phyloP scores from a whole-genome alignment of 805 yeast species.

The Teunomyces panamensis region DNA sequence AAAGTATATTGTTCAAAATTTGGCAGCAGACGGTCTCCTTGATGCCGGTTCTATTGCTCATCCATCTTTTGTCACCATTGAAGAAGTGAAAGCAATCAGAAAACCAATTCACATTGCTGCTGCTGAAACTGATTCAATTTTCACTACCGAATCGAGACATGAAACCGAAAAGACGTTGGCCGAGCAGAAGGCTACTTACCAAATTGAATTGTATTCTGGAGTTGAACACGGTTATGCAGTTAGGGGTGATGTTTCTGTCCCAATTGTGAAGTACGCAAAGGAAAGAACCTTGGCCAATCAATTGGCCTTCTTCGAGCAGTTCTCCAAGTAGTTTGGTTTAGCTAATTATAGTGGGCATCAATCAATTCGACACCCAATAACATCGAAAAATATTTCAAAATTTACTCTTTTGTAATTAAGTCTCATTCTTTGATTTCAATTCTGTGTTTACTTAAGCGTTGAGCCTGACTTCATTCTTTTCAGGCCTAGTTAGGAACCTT shows the following conservation, averaged over 20 bases:
- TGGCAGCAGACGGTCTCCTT: constrained; percentile 32
- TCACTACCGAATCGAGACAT: constrained; percentile 61
- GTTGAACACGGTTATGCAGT: constrained; percentile 75
- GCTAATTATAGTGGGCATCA: background rate
- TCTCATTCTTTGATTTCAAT: too few relatives aligned
- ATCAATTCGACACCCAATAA: too few relatives aligned
- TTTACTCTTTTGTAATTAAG: too few relatives aligned
- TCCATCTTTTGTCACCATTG: constrained; percentile 70
- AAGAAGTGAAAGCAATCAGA: constrained; percentile 57
- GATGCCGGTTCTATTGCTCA: constrained; percentile 77
- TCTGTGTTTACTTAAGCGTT: too few relatives aligned
- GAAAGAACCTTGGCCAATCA: constrained; percentile 60
- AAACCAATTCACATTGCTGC: constrained; percentile 72
- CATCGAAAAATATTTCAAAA: too few relatives aligned
- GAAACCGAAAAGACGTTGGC: constrained; percentile 56
- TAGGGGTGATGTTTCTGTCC: constrained; percentile 64
- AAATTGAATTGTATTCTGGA: constrained; percentile 59
- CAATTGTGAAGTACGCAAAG: constrained; percentile 57
- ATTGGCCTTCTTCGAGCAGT: constrained; percentile 7
- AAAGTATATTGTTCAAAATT: constrained; percentile 23
- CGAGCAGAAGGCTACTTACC: constrained; percentile 54
- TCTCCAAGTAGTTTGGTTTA: background rate
- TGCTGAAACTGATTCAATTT: constrained; percentile 70
- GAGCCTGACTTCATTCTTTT: too few relatives aligned
- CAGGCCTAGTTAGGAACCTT: too few relatives aligned